Conservation (phyloP, 1,139 yeast species). For the Wickerhamomyces sp. region DNA sequence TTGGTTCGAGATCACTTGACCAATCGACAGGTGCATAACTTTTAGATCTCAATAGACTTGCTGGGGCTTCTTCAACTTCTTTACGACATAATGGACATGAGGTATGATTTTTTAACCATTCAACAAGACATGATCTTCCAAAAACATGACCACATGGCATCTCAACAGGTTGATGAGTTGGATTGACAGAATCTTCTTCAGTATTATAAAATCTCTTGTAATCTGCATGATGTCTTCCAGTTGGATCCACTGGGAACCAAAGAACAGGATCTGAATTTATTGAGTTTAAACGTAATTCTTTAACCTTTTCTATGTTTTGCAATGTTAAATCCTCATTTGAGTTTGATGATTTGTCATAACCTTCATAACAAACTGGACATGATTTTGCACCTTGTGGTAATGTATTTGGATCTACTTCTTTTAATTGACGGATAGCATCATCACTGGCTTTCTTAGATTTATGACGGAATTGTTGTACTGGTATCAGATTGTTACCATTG, state of each 20-base stretch:
- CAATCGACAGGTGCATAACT: slow-evolving; percentile 15
- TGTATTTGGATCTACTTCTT: slow-evolving; percentile 6
- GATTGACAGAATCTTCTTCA: not conserved
- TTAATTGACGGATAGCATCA: slow-evolving; percentile 15
- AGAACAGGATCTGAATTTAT: slow-evolving; percentile 14
- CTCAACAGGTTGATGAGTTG: slow-evolving; percentile 47
- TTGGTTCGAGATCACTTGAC: slow-evolving; percentile 8
- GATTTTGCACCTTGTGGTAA: slow-evolving; percentile 9
- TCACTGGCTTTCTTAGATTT: slow-evolving; percentile 13
- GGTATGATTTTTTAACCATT: slow-evolving; percentile 54
- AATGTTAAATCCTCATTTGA: slow-evolving; percentile 1
- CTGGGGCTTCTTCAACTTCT: slow-evolving; percentile 5
- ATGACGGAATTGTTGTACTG: not conserved
- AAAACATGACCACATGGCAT: slow-evolving; percentile 66
- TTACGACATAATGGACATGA: slow-evolving; percentile 59
- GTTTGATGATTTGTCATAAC: slow-evolving; percentile 4
- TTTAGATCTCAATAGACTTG: slow-evolving; percentile 10
- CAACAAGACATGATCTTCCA: slow-evolving; percentile 55
- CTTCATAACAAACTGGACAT: slow-evolving; percentile 20
- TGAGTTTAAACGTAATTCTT: slow-evolving; percentile 2
- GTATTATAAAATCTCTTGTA: slow-evolving; percentile 1
- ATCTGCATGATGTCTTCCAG: slow-evolving; percentile 10
- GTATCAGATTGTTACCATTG: not conserved
- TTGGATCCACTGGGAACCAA: slow-evolving; percentile 15
- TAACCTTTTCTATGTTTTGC: slow-evolving; percentile 5